Evolutionary conservation across 23 red algal genomes (phyloP).

Genomic region (Gracilaria vermiculophylla): DNA sequence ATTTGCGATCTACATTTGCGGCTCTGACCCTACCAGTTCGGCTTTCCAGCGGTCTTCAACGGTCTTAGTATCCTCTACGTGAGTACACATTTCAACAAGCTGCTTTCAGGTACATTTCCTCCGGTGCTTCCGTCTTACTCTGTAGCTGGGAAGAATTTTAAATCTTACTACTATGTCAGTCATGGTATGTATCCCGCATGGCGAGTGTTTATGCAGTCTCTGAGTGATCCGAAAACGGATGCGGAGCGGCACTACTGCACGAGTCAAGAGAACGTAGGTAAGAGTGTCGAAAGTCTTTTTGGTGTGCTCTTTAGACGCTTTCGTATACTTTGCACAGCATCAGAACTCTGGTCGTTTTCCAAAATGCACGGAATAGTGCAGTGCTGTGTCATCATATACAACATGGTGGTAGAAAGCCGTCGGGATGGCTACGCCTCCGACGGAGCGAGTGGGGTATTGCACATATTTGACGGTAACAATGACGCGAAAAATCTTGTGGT

Average conservation of each 20-base stretch:
- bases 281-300: slow-evolving; percentile 1
- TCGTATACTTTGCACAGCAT: not conserved
- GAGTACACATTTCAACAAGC: not conserved
- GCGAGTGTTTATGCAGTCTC: not conserved
- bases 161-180: not conserved
- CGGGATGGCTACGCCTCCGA: no score
- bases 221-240: not conserved
- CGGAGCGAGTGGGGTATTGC: no score
- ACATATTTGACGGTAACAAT: no score
- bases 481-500: no score
- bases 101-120: not conserved
- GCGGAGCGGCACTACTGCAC: not conserved
- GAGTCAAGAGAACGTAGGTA: not conserved
- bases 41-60: not conserved
- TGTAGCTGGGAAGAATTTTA: not conserved
- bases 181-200: not conserved
- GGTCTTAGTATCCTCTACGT: not conserved
- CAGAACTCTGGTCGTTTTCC: not conserved
- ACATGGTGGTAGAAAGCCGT: slow-evolving; percentile 34
- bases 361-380: not conserved
- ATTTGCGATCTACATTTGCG: slow-evolving; percentile 11
- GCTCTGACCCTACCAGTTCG: not conserved
- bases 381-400: not conserved
- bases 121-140: not conserved
- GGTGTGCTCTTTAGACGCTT: slow-evolving; percentile 4